Evolutionary conservation across 1,284 basidiomycete genomes (phyloP).

Genomic region (Melampsora abietis-canadensis): DNA sequence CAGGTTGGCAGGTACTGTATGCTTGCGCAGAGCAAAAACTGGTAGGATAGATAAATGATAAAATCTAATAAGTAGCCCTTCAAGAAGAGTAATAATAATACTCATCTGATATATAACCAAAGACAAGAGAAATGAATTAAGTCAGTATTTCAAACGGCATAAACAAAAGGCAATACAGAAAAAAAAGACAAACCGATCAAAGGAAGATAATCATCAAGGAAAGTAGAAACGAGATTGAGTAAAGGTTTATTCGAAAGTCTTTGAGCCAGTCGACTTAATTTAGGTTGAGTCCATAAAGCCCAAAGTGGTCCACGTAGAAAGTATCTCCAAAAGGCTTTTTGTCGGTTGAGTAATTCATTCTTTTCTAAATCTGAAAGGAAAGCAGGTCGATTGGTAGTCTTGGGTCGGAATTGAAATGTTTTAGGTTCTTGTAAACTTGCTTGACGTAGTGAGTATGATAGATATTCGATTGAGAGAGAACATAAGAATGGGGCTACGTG

Average conservation of each 20-base stretch:
- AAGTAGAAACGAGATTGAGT: conserved; percentile 69
- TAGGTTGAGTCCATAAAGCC: conserved; percentile 79
- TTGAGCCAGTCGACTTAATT: conserved; percentile 64
- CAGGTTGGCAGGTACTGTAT: too few species aligned
- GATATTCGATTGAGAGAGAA: conserved; percentile 51
- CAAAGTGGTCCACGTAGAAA: conserved; percentile 83
- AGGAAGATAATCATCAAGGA: conserved; percentile 85
- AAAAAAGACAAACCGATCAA: conserved; percentile 72
- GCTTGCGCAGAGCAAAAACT: too few species aligned
- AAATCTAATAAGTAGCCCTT: neutral
- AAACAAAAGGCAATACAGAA: neutral
- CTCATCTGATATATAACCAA: neutral
- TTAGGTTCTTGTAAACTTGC: conserved; percentile 1
- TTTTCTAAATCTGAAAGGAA: conserved; percentile 52
- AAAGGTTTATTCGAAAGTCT: conserved; percentile 66
- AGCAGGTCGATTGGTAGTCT: neutral
- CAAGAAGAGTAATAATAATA: conserved; percentile 5
- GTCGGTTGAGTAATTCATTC: conserved; percentile 72
- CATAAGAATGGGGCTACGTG: conserved; percentile 51
- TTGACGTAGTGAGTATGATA: conserved; percentile 47
- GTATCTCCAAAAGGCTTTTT: conserved; percentile 78
- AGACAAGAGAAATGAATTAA: neutral
- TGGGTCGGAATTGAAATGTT: conserved; percentile 1
- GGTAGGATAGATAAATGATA: too few species aligned
- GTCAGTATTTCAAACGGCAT: too few species aligned